A percentile compares a stretch with the other conserved stretches of the same genome.
Evolutionary conservation across 75 land plant species (phyloP).

Genomic region (Larix kaempferi): DNA sequence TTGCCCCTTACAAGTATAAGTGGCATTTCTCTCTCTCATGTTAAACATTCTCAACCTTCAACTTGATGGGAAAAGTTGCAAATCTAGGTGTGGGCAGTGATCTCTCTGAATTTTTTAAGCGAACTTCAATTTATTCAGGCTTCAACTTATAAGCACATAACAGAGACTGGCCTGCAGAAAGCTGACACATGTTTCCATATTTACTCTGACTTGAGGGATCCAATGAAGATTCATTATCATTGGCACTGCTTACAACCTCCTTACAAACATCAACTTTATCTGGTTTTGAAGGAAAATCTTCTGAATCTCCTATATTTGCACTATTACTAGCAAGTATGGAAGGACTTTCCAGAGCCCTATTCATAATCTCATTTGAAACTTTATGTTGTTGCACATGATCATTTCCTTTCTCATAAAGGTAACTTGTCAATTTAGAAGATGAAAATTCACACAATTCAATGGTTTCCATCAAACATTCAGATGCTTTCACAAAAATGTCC

Average conservation of each 20-base stretch:
- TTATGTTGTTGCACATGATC: not conserved
- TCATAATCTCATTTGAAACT: conserved; percentile 5
- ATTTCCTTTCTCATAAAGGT: not conserved
- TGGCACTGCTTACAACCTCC: not conserved
- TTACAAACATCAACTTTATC: not conserved
- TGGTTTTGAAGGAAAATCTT: not conserved
- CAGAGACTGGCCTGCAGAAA: not conserved
- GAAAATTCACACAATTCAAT: not conserved
- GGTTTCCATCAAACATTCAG: not conserved
- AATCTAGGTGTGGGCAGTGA: not conserved
- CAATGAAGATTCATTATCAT: not conserved
- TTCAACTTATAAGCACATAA: not conserved
- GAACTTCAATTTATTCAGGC: not conserved
- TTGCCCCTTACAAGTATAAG: not conserved
- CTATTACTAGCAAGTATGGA: not conserved
- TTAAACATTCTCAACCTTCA: not conserved
- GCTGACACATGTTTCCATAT: not conserved
- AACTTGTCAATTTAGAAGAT: not conserved
- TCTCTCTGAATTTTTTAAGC: not conserved
- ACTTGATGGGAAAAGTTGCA: not conserved
- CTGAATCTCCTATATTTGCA: conserved; percentile 1
- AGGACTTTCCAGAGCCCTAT: not conserved
- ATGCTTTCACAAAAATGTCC: conserved; percentile 1
- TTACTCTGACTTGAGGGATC: conserved; percentile 1
- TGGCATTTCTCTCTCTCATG: not conserved